Base-by-base conservation (phyloP, 257 asterid genomes). In the Nicotiana noctiflora region DNA sequence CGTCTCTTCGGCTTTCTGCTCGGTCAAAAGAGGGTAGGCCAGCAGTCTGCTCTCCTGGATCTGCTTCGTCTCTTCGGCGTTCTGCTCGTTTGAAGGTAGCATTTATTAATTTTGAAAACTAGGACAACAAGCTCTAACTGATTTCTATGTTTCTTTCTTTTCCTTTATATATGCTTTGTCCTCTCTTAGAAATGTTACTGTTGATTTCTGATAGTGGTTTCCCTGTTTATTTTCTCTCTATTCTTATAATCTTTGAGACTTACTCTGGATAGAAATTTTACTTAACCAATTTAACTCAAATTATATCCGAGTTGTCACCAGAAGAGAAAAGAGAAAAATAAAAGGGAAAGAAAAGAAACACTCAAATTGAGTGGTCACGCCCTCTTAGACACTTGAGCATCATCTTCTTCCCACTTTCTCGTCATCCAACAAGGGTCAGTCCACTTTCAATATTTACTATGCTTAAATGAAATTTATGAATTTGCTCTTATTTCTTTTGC, bases 21-120 rank as follows among this genome's bases (percentile, higher is more conserved):
- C 97, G 96, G n/a, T n/a, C n/a, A n/a, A n/a, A n/a, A n/a, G n/a
- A n/a, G n/a, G n/a, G n/a, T n/a, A n/a, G n/a, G 81, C 79, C 80
- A 57, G 32, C 79, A 62, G 79, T 82, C 84, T 78, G 74, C 67
- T 91, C 94, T 57, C 96, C 96, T 52, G 82, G 89, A 80, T 92
- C 94, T 76, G 90, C 92, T 61, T 86, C 91, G 75, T 82, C 93
- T 76, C 80, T 83, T 85, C 93, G 98, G 18, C 89, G 94, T 37
- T 90, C 98, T 23, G 79, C 90, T 21, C 97, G 96, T 62, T 82
- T 94, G 66, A 89, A 90, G 97, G 98, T 91, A 87, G 82, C 57
- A 13, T 40, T 44, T 49, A 23, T 7, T 37, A 37, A 60, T 19
- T 25, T 12, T 74, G 70, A 49, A 8, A 51, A 46, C 62, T 14